Evolutionary conservation across 371 early-diverging fungal species (phyloP), one percentile per base, ranked within the genome.

Genomic region (Mycotypha africana): DNA sequence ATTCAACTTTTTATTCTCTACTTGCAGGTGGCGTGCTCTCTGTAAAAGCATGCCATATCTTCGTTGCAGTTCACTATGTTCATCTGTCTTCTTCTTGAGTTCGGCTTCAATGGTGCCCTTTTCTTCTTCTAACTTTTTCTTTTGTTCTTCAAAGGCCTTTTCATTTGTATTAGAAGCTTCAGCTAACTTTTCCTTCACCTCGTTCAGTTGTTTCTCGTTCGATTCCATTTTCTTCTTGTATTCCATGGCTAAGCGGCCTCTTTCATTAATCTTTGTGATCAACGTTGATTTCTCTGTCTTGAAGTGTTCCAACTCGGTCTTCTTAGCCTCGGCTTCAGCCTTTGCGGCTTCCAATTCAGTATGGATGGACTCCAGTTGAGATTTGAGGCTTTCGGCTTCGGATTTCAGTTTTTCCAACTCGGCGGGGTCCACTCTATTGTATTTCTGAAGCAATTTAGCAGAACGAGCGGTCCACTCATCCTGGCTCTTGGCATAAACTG

Each of bases 181-280:
- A 17, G 15, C 26, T 5, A 43, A n/a, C 32, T 45, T 45, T 10
- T 33, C 19, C 0, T 24, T 38, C 2, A 25, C 25, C 21, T 45
- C 43, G 15, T 24, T 8, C 3, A 42, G 25, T 17, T 43, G 22
- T 48, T 54, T 26, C 28, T 28, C 28, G 5, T 28, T 5, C 8
- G 5, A 8, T 8, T 5, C 28, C 4, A 17, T 21, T 20, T 38
- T 43, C 31, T 32, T 38, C 22, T 35, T 58, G 12, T 47, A 30
- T 21, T 58, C 58, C 28, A 51, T 25, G 1, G 52, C 52, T 5
- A 52, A 14, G 24, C 58, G 58, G 10, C 47, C 48, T 52, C 51
- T 47, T 15, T 58, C 52, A 21, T 42, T 48, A 2, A 39, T 38
- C 15, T 48, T 54, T 3, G 11, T 10, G 3, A 33, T 28, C 33